These are phyloP conservation scores for Talaromyces proteolyticus DNA, from an alignment of 495 filamentous ascomycete species.

Conservation along the genomic window DNA sequence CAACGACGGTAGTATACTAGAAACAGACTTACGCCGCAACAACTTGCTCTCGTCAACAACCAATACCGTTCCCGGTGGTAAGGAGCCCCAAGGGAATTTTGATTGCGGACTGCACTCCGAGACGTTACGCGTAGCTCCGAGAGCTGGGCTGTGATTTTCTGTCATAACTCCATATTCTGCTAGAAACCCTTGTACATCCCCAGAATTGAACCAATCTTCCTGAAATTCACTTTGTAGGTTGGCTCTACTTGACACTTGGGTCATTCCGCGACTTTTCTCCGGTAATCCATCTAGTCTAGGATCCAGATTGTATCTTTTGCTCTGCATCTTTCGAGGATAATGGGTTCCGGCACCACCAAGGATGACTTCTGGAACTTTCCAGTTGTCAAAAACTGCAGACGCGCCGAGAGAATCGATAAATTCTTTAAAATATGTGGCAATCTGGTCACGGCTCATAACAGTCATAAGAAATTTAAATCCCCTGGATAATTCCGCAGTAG, in stretches of 20 bases:
- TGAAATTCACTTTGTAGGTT: constrained; percentile 37
- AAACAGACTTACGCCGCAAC: background rate
- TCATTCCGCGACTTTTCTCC: background rate
- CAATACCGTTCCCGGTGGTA: background rate
- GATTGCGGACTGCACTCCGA: background rate
- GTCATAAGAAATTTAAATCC: constrained; percentile 63
- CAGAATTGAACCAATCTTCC: constrained; percentile 68
- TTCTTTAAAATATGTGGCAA: constrained; percentile 35
- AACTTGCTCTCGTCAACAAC: background rate
- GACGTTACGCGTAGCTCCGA: background rate
- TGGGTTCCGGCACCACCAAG: constrained; percentile 64
- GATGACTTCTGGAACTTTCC: constrained; percentile 56
- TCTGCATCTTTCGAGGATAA: constrained; percentile 28
- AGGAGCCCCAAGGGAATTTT: background rate
- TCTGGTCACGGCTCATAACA: constrained; percentile 43
- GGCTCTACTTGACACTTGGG: background rate
- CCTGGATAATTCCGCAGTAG: constrained; percentile 40
- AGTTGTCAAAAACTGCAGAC: constrained; percentile 42
- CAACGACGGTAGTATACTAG: background rate
- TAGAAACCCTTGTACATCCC: constrained; percentile 69
- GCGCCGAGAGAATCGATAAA: background rate
- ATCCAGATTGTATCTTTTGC: background rate
- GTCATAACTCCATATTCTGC: constrained; percentile 9
- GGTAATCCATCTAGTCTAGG: background rate
- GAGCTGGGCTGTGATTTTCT: background rate